Percentiles rank a stretch among this genome's conserved stretches.
Conservation (phyloP, 495 filamentous ascomycete genomes). For the Lophium mytilinum region DNA sequence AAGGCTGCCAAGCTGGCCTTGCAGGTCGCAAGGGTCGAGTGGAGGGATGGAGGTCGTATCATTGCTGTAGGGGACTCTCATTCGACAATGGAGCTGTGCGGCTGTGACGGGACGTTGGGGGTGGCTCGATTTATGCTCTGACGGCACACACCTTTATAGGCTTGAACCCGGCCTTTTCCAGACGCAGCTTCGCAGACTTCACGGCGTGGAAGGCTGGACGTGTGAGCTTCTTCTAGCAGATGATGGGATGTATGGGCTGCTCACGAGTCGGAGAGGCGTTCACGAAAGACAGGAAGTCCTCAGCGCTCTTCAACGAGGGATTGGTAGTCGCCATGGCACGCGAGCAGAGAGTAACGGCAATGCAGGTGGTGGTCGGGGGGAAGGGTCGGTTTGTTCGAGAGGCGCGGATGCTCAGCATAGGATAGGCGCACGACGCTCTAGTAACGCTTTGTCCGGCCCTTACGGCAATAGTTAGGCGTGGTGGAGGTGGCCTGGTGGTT, state of each 20-base stretch:
- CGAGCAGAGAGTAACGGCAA: neutral
- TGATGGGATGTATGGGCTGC: conserved; percentile 21
- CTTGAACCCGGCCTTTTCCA: conserved; percentile 75
- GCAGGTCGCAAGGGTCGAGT: neutral
- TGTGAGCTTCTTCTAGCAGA: conserved; percentile 20
- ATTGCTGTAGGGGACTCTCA: too few relatives aligned
- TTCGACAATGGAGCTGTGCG: neutral
- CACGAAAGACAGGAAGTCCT: conserved; percentile 88
- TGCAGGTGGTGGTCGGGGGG: conserved; percentile 4
- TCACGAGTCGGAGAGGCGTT: conserved; percentile 92
- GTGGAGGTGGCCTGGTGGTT: too few relatives aligned
- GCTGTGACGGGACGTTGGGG: neutral
- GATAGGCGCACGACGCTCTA: conserved; percentile 9
- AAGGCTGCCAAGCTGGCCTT: neutral
- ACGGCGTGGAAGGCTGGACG: conserved; percentile 87
- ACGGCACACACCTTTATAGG: conserved; percentile 57
- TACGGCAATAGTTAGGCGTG: too few relatives aligned
- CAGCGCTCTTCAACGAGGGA: conserved; percentile 45
- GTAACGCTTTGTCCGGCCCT: neutral
- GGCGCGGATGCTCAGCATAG: conserved; percentile 9
- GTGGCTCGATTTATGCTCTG: neutral
- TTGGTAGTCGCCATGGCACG: conserved; percentile 14
- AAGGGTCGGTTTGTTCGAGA: conserved; percentile 11
- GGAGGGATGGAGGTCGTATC: neutral
- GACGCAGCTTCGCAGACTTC: conserved; percentile 60